Conservation (phyloP, 768 basidiomycete genomes). For the Lactifluus piperatus region DNA sequence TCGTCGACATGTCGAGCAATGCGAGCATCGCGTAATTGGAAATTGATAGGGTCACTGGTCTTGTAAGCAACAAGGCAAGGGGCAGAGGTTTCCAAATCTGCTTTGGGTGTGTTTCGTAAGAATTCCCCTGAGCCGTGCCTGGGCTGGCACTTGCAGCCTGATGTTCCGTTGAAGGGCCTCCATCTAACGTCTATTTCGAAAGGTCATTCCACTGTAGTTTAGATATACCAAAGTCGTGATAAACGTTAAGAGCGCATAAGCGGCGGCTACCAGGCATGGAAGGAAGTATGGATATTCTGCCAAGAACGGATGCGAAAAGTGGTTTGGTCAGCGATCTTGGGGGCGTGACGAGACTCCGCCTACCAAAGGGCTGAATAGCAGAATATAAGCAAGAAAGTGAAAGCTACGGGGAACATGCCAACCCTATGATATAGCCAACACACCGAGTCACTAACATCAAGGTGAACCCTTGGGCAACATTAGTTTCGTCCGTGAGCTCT, state of each 20-base stretch:
- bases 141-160: not conserved
- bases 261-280: not conserved
- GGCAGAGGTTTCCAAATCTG: constrained; percentile 13
- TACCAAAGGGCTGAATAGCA: constrained; percentile 6
- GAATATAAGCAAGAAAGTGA: not conserved
- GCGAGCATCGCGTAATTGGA: constrained; percentile 34
- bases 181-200: not conserved
- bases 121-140: no score
- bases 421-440: constrained; percentile 11
- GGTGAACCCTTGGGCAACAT: constrained; percentile 27
- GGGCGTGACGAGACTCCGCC: no score
- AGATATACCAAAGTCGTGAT: not conserved
- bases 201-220: not conserved
- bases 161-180: not conserved
- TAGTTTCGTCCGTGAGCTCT: constrained; percentile 55
- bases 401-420: not conserved
- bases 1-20: constrained; percentile 35
- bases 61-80: constrained; percentile 29
- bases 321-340: no score
- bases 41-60: constrained; percentile 33
- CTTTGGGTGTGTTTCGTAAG: not conserved
- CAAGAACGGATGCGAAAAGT: constrained; percentile 17
- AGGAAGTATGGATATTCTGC: constrained; percentile 22
- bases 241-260: not conserved
- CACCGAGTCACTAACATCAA: constrained; percentile 25